Evolutionary conservation across 2,329 filamentous ascomycete species (phyloP), one percentile per base, ranked within the genome.

Genomic region (Colletotrichum karsti): DNA sequence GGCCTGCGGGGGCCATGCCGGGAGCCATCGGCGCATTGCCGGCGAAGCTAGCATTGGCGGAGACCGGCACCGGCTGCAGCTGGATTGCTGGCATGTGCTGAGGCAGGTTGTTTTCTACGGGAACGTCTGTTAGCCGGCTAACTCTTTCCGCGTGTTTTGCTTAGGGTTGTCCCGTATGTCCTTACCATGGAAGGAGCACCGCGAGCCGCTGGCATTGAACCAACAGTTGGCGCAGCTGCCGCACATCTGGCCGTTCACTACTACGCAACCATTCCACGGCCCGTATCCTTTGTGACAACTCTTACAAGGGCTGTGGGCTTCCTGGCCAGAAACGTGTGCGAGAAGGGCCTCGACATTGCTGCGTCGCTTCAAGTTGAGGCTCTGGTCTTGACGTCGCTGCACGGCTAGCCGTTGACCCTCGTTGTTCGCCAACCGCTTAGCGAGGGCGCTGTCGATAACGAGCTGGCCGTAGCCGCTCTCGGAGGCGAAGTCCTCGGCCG

Each of bases 201-300:
- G 78, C 9, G 86, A 83, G 9, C 87, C 87, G 56, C 86, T 88
- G 7, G 87, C 87, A 63, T 90, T 90, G 76, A 87, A 90, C 87
- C 88, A 90, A 74, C 88, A 90, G 73, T 90, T 90, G 64, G 87
- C 84, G 69, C 88, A 90, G 72, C 86, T 88, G 9, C 88, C 87
- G 66, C 86, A 89, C 85, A 90, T 87, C 73, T 88, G 85, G 2
- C 87, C 87, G 53, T 85, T 84, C 22, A 87, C 84, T n/a, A 88
- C 79, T n/a, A 90, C 81, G 70, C 88, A 90, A 15, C 81, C 80
- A 1, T 81, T 85, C 87, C 87, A 90, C 0, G 88, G 87, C 0
- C 88, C 88, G 67, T 89, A 86, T 4, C 86, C 86, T 73, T 88
- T 89, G 75, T 84, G 82, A 74, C 88, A 90, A 75, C 88, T 89